Percentiles rank a stretch among this genome's conserved stretches.
These are phyloP conservation scores for Neotropicomus parvogracilis DNA, from an alignment of 1,284 basidiomycete genomes.

Conservation along the genomic window DNA sequence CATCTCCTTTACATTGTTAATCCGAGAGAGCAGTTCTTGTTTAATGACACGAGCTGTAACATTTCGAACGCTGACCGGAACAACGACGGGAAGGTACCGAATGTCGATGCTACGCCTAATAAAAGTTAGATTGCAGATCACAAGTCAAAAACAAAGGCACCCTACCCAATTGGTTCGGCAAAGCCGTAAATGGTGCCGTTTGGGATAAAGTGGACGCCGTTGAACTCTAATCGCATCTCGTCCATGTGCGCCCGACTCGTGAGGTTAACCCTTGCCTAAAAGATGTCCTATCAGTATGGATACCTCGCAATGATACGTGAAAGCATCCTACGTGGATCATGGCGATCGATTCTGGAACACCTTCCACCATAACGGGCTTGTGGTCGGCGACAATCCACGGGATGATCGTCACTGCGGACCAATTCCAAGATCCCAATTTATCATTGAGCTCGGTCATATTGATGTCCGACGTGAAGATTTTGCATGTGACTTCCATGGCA, in stretches of 20 bases:
- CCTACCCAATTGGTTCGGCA: slow-evolving; percentile 64
- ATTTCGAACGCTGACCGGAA: slow-evolving; percentile 53
- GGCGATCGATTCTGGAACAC: slow-evolving; percentile 43
- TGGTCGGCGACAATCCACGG: slow-evolving; percentile 68
- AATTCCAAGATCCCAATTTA: slow-evolving; percentile 61
- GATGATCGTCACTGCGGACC: slow-evolving; percentile 59
- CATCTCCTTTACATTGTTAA: slow-evolving; percentile 56
- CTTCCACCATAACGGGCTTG: slow-evolving; percentile 29
- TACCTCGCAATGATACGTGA: not conserved
- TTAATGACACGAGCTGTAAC: slow-evolving; percentile 61
- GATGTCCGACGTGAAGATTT: slow-evolving; percentile 44
- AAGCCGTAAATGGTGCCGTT: slow-evolving; percentile 79
- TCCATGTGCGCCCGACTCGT: slow-evolving; percentile 47
- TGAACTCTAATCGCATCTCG: slow-evolving; percentile 65
- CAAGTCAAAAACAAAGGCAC: not conserved
- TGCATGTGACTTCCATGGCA: slow-evolving; percentile 50
- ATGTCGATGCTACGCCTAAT: slow-evolving; percentile 59
- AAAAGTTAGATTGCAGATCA: not conserved
- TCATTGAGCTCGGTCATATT: slow-evolving; percentile 51
- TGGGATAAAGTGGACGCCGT: slow-evolving; percentile 73
- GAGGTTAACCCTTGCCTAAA: slow-evolving; percentile 70
- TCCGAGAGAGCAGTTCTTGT: slow-evolving; percentile 60
- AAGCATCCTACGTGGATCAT: slow-evolving; percentile 57
- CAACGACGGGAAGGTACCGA: slow-evolving; percentile 61
- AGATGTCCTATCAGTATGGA: not conserved